Conservation (phyloP, 495 filamentous ascomycete genomes). For the Recurvomyces mirabilis region DNA sequence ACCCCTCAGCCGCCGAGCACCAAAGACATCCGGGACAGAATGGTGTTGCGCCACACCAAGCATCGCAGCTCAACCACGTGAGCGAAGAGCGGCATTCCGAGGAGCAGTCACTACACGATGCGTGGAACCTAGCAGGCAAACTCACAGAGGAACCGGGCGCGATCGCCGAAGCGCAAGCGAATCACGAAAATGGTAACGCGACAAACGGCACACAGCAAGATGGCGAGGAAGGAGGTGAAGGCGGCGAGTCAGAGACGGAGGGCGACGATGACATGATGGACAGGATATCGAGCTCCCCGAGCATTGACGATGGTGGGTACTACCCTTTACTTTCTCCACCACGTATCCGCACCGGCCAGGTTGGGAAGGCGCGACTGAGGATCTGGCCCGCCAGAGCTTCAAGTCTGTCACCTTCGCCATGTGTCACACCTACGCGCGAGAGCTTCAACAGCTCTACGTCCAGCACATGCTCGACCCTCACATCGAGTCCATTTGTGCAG, state of each 20-base stretch:
- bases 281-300: slow-evolving; percentile 94
- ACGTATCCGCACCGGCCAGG: slow-evolving; percentile 8
- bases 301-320: slow-evolving; percentile 94
- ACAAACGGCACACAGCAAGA: slow-evolving; percentile 26
- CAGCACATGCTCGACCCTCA: slow-evolving; percentile 4
- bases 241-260: slow-evolving; percentile 64
- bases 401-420: slow-evolving; percentile 25
- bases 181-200: slow-evolving; percentile 8
- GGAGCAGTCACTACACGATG: slow-evolving; percentile 42
- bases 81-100: slow-evolving; percentile 57
- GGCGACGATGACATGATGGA: slow-evolving; percentile 87
- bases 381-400: slow-evolving; percentile 24
- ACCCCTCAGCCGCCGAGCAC: slow-evolving; percentile 76
- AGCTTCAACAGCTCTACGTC: slow-evolving; percentile 18
- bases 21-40: slow-evolving; percentile 45
- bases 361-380: background rate
- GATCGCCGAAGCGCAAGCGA: slow-evolving; percentile 21
- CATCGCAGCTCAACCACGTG: slow-evolving; percentile 66
- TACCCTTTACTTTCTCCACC: slow-evolving; percentile 20
- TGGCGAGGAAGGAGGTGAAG: slow-evolving; percentile 48
- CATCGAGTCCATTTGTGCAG: slow-evolving; percentile 33
- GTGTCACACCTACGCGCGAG: slow-evolving; percentile 14
- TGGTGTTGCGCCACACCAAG: slow-evolving; percentile 69
- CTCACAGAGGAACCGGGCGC: slow-evolving; percentile 33
- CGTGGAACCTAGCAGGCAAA: slow-evolving; percentile 42